These are phyloP conservation scores for Malus orientalis DNA, from an alignment of 306 rosid species.

Conservation along the genomic window DNA sequence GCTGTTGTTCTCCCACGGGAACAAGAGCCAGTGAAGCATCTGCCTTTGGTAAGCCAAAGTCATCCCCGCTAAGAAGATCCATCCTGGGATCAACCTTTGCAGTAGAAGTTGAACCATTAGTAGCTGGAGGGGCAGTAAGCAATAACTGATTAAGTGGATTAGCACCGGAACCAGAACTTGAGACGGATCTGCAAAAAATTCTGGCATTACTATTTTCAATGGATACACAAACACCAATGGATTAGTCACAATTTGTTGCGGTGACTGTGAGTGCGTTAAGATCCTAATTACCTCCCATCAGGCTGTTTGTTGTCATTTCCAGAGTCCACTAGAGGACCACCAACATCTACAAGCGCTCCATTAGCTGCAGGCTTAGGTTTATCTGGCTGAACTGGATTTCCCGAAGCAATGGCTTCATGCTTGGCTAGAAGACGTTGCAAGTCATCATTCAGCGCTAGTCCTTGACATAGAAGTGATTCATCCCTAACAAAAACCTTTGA, in stretches of 20 bases:
- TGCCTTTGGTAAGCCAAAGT: conserved; percentile 69
- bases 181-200: conserved; percentile 46
- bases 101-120: conserved; percentile 43
- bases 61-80: conserved; percentile 96
- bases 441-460: conserved; percentile 89
- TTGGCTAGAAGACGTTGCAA: conserved; percentile 83
- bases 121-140: conserved; percentile 67
- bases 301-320: conserved; percentile 58
- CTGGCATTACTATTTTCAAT: neutral
- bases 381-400: conserved; percentile 40
- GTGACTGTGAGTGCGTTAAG: neutral
- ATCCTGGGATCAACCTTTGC: conserved; percentile 49
- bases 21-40: conserved; percentile 87
- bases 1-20: conserved; percentile 62
- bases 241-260: neutral
- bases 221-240: neutral
- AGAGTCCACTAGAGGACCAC: conserved; percentile 69
- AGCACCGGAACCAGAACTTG: conserved; percentile 52
- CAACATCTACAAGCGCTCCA: conserved; percentile 47
- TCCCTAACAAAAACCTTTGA: conserved; percentile 42
- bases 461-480: conserved; percentile 92
- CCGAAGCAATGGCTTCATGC: conserved; percentile 90
- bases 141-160: conserved; percentile 62
- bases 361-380: conserved; percentile 48
- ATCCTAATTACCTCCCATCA: conserved; percentile 38